Percentiles rank a stretch among this genome's conserved stretches.
Evolutionary conservation across 163 green algal genomes (phyloP).

Genomic region (Chlamydomonas reinhardtii): DNA sequence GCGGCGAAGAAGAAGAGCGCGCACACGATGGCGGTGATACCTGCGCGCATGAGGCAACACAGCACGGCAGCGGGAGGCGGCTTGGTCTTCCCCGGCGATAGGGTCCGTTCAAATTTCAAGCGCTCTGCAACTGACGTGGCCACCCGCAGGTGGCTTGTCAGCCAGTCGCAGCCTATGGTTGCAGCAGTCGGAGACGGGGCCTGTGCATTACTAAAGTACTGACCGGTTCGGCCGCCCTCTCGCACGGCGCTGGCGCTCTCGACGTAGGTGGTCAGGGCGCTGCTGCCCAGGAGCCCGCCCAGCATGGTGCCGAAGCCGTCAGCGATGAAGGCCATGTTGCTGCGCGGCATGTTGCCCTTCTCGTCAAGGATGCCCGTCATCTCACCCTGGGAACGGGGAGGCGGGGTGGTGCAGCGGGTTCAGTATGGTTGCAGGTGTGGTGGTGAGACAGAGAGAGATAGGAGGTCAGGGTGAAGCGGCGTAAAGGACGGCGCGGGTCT

Average conservation of each 20-base stretch:
- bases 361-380: conserved; percentile 76
- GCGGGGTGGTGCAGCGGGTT: neutral
- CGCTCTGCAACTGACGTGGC: too few species aligned
- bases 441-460: neutral
- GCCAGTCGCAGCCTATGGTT: too few species aligned
- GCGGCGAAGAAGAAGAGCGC: conserved; percentile 64
- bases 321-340: conserved; percentile 71
- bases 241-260: conserved; percentile 61
- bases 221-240: conserved; percentile 64
- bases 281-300: conserved; percentile 61
- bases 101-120: too few species aligned
- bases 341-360: conserved; percentile 58
- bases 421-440: too few species aligned
- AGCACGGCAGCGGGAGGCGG: too few species aligned
- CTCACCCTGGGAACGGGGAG: conserved; percentile 32
- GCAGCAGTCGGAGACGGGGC: too few species aligned
- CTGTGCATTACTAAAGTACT: too few species aligned
- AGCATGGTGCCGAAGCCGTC: conserved; percentile 64
- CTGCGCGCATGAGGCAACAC: neutral
- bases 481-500: too few species aligned
- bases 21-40: conserved; percentile 64
- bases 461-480: neutral
- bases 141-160: too few species aligned
- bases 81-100: too few species aligned
- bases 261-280: conserved; percentile 68